Percentiles rank a stretch among this genome's conserved stretches.
Conservation (phyloP, 441 rosid species). For the Pelargonium exstipulatum region DNA sequence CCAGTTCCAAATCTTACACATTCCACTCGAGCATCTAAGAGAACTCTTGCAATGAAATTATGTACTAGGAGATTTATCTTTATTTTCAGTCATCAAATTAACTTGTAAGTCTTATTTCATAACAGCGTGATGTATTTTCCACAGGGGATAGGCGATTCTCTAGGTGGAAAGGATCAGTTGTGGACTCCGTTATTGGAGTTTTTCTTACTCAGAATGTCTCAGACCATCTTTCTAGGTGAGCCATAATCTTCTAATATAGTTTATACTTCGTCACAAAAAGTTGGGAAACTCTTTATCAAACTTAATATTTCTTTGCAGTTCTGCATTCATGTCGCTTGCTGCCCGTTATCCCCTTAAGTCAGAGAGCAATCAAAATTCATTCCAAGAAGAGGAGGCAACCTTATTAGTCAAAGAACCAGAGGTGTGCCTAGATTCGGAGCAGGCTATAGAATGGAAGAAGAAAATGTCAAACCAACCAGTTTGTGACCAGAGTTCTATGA, state of each 20-base stretch:
- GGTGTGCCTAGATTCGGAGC: slow-evolving; percentile 33
- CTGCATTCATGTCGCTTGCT: slow-evolving; percentile 91
- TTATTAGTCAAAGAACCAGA: slow-evolving; percentile 63
- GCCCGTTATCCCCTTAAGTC: slow-evolving; percentile 68
- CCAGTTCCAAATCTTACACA: not conserved
- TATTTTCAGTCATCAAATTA: not conserved
- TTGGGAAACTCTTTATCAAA: slow-evolving; percentile 17
- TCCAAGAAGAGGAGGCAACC: slow-evolving; percentile 24
- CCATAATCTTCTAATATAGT: not conserved
- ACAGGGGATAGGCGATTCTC: slow-evolving; percentile 98
- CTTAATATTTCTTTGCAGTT: slow-evolving; percentile 45
- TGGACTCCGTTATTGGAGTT: slow-evolving; percentile 95
- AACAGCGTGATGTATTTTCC: slow-evolving; percentile 23
- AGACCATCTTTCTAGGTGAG: slow-evolving; percentile 96
- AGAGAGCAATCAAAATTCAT: slow-evolving; percentile 22
- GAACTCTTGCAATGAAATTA: not conserved
- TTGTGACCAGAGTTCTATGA: slow-evolving; percentile 37
- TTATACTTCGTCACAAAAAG: slow-evolving; percentile 9
- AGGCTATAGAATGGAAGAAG: slow-evolving; percentile 41
- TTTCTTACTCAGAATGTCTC: slow-evolving; percentile 97
- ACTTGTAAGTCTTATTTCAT: not conserved
- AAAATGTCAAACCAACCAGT: slow-evolving; percentile 25
- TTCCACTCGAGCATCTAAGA: not conserved
- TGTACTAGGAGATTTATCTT: not conserved
- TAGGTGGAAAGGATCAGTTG: slow-evolving; percentile 97